A percentile compares a stretch with the other conserved stretches of the same genome.
phyloP scores from a whole-genome alignment of 495 filamentous ascomycete species.

The Letharia columbiana region DNA sequence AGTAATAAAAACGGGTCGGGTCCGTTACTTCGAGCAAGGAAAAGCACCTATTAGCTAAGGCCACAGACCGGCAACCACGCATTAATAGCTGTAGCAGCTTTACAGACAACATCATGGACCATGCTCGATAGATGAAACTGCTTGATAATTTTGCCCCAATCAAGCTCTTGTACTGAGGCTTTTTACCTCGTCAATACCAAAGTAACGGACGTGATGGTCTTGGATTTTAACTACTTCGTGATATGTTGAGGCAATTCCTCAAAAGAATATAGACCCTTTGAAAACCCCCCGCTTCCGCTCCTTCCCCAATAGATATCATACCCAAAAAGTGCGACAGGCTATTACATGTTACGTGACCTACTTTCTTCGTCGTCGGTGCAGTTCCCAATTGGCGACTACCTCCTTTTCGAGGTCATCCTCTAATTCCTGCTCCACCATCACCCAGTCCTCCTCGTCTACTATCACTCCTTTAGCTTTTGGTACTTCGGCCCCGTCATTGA shows the following conservation, averaged over 20 bases:
- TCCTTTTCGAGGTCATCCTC: slow-evolving; percentile 10
- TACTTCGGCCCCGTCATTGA: slow-evolving; percentile 8
- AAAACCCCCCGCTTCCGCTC: neutral
- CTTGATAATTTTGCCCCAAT: neutral
- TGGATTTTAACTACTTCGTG: neutral
- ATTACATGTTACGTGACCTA: neutral
- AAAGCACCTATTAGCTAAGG: neutral
- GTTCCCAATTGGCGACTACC: slow-evolving; percentile 7
- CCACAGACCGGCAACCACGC: neutral
- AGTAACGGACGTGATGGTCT: neutral
- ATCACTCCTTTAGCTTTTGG: slow-evolving; percentile 7
- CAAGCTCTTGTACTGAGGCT: neutral
- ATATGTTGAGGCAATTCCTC: neutral
- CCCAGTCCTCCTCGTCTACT: slow-evolving; percentile 13
- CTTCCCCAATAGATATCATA: neutral
- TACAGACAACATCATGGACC: neutral
- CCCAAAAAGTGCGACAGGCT: neutral
- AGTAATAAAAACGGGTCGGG: neutral
- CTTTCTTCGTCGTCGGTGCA: slow-evolving; percentile 10
- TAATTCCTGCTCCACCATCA: slow-evolving; percentile 6
- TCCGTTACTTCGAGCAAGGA: neutral
- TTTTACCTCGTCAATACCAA: neutral
- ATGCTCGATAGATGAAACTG: neutral
- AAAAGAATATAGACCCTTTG: neutral
- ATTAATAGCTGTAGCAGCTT: neutral